phyloP scores from a whole-genome alignment of 2,329 filamentous ascomycete species.

The Fusarium sp. region DNA sequence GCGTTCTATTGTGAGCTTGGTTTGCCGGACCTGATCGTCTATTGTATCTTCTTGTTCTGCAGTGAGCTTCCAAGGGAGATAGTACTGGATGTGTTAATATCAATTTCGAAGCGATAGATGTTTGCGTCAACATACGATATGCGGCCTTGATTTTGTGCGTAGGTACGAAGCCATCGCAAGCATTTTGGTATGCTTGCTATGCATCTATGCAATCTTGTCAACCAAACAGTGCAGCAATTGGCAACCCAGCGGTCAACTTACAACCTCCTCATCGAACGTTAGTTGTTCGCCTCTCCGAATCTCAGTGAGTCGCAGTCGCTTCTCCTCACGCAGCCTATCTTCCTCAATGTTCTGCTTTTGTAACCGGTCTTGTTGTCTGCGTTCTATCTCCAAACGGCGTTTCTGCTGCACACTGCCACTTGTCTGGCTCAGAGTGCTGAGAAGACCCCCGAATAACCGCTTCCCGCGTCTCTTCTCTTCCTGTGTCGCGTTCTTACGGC shows the following conservation, averaged over 20 bases:
- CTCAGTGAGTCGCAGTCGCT: constrained; percentile 68
- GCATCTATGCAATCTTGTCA: constrained; percentile 71
- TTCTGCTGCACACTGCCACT: constrained; percentile 71
- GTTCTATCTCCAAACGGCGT: constrained; percentile 82
- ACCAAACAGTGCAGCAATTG: not conserved
- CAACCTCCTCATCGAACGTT: constrained; percentile 79
- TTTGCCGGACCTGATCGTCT: constrained; percentile 74
- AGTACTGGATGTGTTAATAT: constrained; percentile 69
- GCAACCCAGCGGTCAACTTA: constrained; percentile 57
- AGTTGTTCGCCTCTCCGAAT: constrained; percentile 76
- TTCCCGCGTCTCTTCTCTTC: constrained; percentile 88
- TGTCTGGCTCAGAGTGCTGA: constrained; percentile 82
- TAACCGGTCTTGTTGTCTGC: constrained; percentile 80
- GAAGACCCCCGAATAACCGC: constrained; percentile 84
- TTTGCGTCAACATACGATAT: constrained; percentile 68
- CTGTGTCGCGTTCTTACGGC: constrained; percentile 49
- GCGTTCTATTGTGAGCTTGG: constrained; percentile 69
- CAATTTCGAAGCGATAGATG: not conserved
- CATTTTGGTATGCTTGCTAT: constrained; percentile 76
- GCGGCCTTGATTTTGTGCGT: constrained; percentile 75
- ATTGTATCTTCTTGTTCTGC: constrained; percentile 76
- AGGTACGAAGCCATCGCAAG: constrained; percentile 78
- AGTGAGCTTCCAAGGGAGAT: constrained; percentile 83
- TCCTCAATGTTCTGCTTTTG: constrained; percentile 78
- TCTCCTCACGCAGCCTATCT: constrained; percentile 73